Evolutionary conservation across 495 filamentous ascomycete genomes (phyloP), one percentile per base, ranked within the genome.

Genomic region (Glutinoglossum americanum): DNA sequence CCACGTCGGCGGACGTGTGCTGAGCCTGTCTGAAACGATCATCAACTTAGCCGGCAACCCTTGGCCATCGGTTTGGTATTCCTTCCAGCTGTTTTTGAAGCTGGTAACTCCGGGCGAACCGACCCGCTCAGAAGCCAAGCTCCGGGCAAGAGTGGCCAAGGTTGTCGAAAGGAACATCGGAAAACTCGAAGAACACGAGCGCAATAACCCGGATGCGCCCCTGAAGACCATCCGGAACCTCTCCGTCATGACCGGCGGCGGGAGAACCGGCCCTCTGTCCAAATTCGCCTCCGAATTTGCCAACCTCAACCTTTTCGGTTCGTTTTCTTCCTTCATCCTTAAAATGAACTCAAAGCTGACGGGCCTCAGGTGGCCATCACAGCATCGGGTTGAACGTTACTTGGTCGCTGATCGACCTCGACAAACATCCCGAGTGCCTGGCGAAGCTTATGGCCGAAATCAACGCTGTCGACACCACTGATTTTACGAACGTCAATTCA

Each of bases 401-500:
- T 45, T 60, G 58, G 58, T 13, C 58, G 5, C 56, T 60, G 3
- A 32, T 60, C 28, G 58, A 60, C 51, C 58, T 57, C 23, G 35
- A 26, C 58, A 60, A 15, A 49, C 58, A 60, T 56, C 58, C 58
- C 1, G 19, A 41, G 23, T 57, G 58, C 58, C 54, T 60, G 30
- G 30, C 30, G 30, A 33, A 33, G 30, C 30, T 33, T 33, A 23
- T 39, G 60, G 60, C 60, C 57, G 60, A 61, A 61, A 61, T 61
- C 4, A 56, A 61, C 33, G 61, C 60, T 30, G 47, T 61, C 17
- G 60, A 61, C 47, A 57, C 33, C 26, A 61, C 17, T 13, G 58
- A 61, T 61, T 61, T 61, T 33, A 61, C 60, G 0, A 62, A 32
- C 54, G 39, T 62, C 51, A 62, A 62, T 23, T 62, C 60, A 33